Conservation (phyloP, 768 basidiomycete species). For the Pisolithus microcarpus region DNA sequence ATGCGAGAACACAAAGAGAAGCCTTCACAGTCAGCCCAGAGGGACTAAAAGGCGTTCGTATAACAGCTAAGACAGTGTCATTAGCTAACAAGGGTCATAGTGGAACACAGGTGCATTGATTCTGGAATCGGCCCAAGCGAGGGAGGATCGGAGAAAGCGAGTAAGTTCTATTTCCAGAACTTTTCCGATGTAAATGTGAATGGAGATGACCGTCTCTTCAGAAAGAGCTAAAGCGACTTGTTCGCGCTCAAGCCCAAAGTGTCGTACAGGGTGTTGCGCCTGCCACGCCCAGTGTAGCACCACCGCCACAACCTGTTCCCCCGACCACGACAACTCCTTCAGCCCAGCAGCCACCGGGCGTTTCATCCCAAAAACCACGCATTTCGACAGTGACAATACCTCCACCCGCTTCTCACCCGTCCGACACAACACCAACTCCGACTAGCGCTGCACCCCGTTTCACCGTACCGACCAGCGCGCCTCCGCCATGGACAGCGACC, state of each 20-base stretch:
- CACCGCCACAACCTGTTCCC: slow-evolving; percentile 30
- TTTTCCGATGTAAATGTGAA: neutral
- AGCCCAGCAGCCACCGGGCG: slow-evolving; percentile 18
- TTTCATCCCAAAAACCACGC: slow-evolving; percentile 20
- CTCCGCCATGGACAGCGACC: slow-evolving; percentile 16
- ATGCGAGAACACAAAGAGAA: slow-evolving; percentile 58
- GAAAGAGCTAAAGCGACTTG: slow-evolving; percentile 69
- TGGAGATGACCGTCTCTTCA: slow-evolving; percentile 15
- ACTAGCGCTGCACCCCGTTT: slow-evolving; percentile 25
- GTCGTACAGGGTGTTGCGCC: slow-evolving; percentile 16
- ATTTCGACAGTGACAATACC: slow-evolving; percentile 29
- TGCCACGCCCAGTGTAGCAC: slow-evolving; percentile 18
- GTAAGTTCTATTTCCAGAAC: slow-evolving; percentile 33
- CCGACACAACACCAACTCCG: slow-evolving; percentile 26
- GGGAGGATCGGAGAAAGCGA: slow-evolving; percentile 72
- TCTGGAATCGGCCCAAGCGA: slow-evolving; percentile 63
- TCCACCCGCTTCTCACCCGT: slow-evolving; percentile 17
- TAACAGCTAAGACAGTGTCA: slow-evolving; percentile 9
- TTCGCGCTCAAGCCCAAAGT: slow-evolving; percentile 43
- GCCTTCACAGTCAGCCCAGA: slow-evolving; percentile 69
- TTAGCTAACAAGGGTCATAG: slow-evolving; percentile 30
- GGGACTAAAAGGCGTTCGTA: slow-evolving; percentile 63
- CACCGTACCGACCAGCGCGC: slow-evolving; percentile 19
- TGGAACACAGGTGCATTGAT: slow-evolving; percentile 62
- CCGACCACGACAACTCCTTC: slow-evolving; percentile 17